A percentile compares a stretch with the other conserved stretches of the same genome.
Evolutionary conservation across 78 protist species (phyloP).

Genomic region (Speleostelium caveatum): DNA sequence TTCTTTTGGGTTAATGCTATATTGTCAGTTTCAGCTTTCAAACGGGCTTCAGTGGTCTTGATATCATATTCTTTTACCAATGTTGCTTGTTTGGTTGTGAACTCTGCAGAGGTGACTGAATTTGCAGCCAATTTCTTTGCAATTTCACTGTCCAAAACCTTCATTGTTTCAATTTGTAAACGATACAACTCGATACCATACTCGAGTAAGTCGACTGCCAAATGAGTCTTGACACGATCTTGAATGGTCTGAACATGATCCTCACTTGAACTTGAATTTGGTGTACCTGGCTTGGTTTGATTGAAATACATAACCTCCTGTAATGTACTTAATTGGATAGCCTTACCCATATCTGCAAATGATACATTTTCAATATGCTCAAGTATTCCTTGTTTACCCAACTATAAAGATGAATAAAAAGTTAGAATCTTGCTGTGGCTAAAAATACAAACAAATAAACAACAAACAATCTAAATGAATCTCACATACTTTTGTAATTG

Average conservation of each 20-base stretch:
- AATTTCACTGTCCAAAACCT: constrained; percentile 47
- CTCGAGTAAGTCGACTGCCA: constrained; percentile 25
- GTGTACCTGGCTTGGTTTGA: constrained; percentile 23
- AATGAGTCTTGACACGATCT: constrained; percentile 58
- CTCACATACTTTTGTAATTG: constrained; percentile 66
- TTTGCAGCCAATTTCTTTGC: constrained; percentile 62
- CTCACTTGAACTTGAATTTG: neutral
- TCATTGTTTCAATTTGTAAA: constrained; percentile 65
- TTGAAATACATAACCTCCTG: constrained; percentile 66
- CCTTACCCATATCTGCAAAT: constrained; percentile 74
- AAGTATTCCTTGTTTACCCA: constrained; percentile 62
- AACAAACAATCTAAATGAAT: too few species aligned
- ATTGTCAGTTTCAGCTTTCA: constrained; percentile 64
- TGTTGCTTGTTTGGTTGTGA: constrained; percentile 52
- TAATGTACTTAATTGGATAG: constrained; percentile 55
- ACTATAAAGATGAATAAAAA: too few species aligned
- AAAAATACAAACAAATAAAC: too few species aligned
- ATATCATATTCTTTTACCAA: constrained; percentile 59
- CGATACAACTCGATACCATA: constrained; percentile 61
- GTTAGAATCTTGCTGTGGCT: too few species aligned
- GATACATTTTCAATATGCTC: constrained; percentile 64
- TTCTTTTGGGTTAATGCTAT: constrained; percentile 35
- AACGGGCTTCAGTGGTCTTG: constrained; percentile 60
- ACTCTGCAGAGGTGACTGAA: constrained; percentile 53
- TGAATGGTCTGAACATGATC: constrained; percentile 51